Conservation (phyloP, 371 early-diverging fungal species). For the Actinomortierella ambigua region DNA sequence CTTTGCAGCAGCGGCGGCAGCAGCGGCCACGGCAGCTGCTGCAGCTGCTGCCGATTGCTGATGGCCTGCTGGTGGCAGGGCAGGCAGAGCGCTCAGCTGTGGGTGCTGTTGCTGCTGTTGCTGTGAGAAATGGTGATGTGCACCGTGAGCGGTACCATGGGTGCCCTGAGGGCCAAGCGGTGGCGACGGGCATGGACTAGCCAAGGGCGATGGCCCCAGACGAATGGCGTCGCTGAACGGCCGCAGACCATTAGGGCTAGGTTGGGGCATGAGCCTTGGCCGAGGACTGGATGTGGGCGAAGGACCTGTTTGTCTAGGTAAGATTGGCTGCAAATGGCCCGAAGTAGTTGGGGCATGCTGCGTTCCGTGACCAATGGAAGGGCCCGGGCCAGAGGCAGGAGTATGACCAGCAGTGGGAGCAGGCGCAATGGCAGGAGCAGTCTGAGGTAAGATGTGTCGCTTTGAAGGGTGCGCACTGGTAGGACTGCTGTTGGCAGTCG, state of each 20-base stretch:
- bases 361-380: neutral
- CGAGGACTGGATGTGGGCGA: constrained; percentile 44
- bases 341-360: constrained; percentile 14
- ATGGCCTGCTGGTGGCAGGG: constrained; percentile 11
- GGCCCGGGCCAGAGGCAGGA: neutral
- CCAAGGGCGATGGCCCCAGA: constrained; percentile 34
- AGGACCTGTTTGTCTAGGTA: constrained; percentile 18
- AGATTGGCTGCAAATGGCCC: constrained; percentile 37
- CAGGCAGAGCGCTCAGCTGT: constrained; percentile 21
- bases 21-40: constrained; percentile 39
- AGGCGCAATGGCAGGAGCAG: too few relatives aligned
- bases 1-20: constrained; percentile 18
- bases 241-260: constrained; percentile 25
- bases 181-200: constrained; percentile 43
- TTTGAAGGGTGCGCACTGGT: too few relatives aligned
- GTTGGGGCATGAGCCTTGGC: constrained; percentile 25
- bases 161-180: constrained; percentile 19
- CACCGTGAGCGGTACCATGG: too few relatives aligned
- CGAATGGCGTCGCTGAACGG: constrained; percentile 23
- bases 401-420: neutral
- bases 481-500: constrained; percentile 21
- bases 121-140: too few relatives aligned
- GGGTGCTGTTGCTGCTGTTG: too few relatives aligned
- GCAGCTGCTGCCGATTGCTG: constrained; percentile 8
- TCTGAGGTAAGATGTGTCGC: too few relatives aligned